These are phyloP conservation scores for Grammothele lineata DNA, from an alignment of 768 basidiomycete species.

Conservation along the genomic window DNA sequence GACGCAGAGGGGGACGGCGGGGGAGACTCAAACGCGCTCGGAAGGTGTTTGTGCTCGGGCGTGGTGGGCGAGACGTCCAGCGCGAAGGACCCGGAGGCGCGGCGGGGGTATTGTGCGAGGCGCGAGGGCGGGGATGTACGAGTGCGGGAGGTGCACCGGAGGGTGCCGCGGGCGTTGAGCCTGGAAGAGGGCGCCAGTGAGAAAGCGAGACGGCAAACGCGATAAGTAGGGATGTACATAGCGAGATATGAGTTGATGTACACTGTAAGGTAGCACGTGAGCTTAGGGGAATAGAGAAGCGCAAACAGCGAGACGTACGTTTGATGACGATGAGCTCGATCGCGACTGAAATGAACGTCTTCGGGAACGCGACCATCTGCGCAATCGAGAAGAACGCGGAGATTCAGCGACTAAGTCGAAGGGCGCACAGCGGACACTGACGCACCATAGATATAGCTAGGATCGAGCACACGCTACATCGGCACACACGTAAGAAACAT, in stretches of 20 bases:
- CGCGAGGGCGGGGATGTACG: background rate
- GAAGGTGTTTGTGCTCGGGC: background rate
- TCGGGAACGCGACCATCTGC: slow-evolving; percentile 17
- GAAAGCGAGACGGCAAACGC: background rate
- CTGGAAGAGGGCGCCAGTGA: background rate
- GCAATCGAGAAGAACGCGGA: too few species aligned
- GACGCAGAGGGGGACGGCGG: background rate
- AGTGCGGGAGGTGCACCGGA: background rate
- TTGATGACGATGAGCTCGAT: slow-evolving; percentile 19
- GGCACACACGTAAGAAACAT: background rate
- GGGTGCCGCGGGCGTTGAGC: slow-evolving; percentile 14
- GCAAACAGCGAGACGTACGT: slow-evolving; percentile 2
- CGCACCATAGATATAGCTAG: slow-evolving; percentile 11
- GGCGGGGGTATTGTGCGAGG: background rate
- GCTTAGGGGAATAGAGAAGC: background rate
- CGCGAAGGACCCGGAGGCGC: background rate
- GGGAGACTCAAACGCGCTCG: too few species aligned
- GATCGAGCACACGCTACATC: slow-evolving; percentile 13
- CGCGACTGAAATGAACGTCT: slow-evolving; percentile 13
- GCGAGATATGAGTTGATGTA: slow-evolving; percentile 22
- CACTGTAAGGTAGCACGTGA: slow-evolving; percentile 1
- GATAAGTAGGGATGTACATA: slow-evolving; percentile 5
- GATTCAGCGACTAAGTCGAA: background rate
- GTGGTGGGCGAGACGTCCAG: background rate
- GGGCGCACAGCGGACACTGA: background rate